Evolutionary conservation across 2,329 filamentous ascomycete species (phyloP).

Genomic region (Ceratocystis albifundus): DNA sequence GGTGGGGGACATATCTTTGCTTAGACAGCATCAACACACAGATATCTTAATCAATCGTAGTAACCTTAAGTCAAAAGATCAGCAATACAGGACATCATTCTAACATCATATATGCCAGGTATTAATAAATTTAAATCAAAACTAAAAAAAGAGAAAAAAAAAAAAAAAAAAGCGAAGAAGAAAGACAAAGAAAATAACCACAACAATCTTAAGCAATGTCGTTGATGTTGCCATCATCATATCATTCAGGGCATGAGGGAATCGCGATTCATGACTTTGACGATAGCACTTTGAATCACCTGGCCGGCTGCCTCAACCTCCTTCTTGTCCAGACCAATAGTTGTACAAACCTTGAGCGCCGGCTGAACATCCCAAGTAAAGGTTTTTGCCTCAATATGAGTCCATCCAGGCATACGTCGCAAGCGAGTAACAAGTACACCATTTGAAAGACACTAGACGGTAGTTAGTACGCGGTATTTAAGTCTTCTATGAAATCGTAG

Average conservation of each 20-base stretch:
- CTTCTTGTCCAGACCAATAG: constrained; percentile 77
- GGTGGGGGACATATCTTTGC: too few species aligned
- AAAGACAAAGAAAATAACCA: neutral
- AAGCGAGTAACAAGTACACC: constrained; percentile 80
- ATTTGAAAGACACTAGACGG: constrained; percentile 61
- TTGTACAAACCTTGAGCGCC: constrained; percentile 83
- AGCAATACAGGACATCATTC: too few species aligned
- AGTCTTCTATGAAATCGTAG: neutral
- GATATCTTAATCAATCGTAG: too few species aligned
- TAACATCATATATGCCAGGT: too few species aligned
- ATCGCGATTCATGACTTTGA: constrained; percentile 67
- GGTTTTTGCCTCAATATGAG: constrained; percentile 55
- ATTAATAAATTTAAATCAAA: too few species aligned
- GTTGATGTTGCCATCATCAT: neutral
- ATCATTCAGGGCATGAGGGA: constrained; percentile 18
- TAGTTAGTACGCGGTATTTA: neutral
- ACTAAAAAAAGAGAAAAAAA: neutral
- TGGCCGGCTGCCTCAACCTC: constrained; percentile 91
- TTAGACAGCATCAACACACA: too few species aligned
- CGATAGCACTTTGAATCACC: constrained; percentile 80
- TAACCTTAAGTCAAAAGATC: too few species aligned
- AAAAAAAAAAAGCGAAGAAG: neutral
- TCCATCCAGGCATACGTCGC: constrained; percentile 61
- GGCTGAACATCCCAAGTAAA: constrained; percentile 59
- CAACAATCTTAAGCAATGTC: neutral